These are phyloP conservation scores for Spathaspora gorwiae DNA, from an alignment of 805 yeast genomes.

Conservation along the genomic window DNA sequence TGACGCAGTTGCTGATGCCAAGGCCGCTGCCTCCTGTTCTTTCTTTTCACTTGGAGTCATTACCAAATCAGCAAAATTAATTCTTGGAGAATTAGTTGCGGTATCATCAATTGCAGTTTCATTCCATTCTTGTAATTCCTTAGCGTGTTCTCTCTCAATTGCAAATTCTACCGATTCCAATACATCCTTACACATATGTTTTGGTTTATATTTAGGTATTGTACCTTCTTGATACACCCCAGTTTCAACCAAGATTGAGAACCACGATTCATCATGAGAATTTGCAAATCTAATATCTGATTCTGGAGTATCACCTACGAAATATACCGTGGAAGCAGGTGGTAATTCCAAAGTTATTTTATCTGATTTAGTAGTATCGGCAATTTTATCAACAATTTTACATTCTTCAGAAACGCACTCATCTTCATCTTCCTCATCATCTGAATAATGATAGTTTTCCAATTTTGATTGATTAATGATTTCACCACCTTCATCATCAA, in stretches of 20 bases:
- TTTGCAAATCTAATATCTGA: constrained; percentile 85
- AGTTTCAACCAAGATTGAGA: constrained; percentile 77
- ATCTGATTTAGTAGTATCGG: constrained; percentile 32
- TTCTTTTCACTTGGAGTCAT: constrained; percentile 39
- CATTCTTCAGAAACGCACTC: constrained; percentile 1
- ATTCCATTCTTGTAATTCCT: constrained; percentile 75
- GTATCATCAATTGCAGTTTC: constrained; percentile 36
- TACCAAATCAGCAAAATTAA: constrained; percentile 42
- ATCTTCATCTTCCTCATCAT: constrained; percentile 26
- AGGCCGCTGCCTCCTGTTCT: constrained; percentile 1
- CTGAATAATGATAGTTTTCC: constrained; percentile 29
- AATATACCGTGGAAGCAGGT: constrained; percentile 81
- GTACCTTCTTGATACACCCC: constrained; percentile 85
- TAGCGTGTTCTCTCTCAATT: constrained; percentile 71
- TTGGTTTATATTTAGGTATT: constrained; percentile 73
- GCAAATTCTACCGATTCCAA: constrained; percentile 81
- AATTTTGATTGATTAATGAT: constrained; percentile 39
- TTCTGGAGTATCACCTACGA: constrained; percentile 89
- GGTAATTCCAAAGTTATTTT: constrained; percentile 56
- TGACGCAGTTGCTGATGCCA: constrained; percentile 5
- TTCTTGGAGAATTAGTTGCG: constrained; percentile 23
- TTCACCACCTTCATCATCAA: constrained; percentile 42
- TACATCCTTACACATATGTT: constrained; percentile 66
- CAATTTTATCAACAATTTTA: constrained; percentile 17
- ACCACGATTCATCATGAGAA: constrained; percentile 81